Conservation (phyloP, 169 alveolate species). For the Eimeria acervulina region DNA sequence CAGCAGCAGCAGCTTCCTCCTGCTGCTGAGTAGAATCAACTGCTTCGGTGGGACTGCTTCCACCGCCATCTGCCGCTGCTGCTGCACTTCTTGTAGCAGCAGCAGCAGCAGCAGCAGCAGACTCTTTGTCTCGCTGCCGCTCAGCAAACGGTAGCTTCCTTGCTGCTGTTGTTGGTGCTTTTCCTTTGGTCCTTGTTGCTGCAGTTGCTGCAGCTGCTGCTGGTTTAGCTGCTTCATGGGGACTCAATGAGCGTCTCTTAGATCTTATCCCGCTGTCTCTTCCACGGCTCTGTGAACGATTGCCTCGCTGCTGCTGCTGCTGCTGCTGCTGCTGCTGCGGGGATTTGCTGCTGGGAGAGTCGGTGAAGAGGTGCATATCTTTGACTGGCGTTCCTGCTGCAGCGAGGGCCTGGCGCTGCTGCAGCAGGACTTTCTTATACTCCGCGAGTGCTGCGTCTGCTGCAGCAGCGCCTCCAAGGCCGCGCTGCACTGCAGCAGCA, state of each 20-base stretch:
- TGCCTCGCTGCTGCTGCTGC: conserved; percentile 32
- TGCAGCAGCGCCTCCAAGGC: conserved; percentile 47
- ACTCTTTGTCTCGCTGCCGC: not conserved
- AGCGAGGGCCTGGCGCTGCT: conserved; percentile 14
- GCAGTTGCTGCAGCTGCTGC: not conserved
- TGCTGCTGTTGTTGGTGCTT: not conserved
- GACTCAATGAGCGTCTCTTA: not conserved
- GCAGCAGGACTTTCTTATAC: conserved; percentile 42
- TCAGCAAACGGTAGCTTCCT: not conserved
- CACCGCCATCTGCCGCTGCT: not conserved
- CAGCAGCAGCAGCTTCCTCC: conserved; percentile 26
- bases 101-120: conserved; percentile 53
- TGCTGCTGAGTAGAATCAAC: not conserved
- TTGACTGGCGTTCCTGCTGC: conserved; percentile 42
- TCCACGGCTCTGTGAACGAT: not conserved
- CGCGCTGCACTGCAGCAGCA: conserved; percentile 46
- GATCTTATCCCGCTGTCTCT: not conserved
- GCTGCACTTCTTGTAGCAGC: not conserved
- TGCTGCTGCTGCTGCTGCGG: conserved; percentile 30
- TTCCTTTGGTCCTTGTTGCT: not conserved
- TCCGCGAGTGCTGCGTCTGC: conserved; percentile 22
- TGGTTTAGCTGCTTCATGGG: not conserved
- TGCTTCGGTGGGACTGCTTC: not conserved
- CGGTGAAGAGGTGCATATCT: conserved; percentile 5
- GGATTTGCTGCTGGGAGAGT: not conserved